Conservation (phyloP, 148 eudicot genomes). For the Diospyros kaki region DNA sequence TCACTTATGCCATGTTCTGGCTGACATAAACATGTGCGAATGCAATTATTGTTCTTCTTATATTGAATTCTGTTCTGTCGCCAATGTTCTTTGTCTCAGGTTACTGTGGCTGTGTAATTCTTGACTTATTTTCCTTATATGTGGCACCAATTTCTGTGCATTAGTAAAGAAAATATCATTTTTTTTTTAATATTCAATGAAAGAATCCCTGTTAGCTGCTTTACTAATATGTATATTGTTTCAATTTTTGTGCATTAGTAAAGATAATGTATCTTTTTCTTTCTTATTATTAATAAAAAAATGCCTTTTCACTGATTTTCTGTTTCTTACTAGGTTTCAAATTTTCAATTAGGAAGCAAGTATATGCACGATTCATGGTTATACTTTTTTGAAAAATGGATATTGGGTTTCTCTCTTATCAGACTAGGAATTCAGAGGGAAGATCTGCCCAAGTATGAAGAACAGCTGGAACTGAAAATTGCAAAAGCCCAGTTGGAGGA, state of each 20-base stretch:
- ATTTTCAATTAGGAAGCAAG: neutral
- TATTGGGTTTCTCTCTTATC: slow-evolving; percentile 3
- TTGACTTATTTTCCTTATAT: neutral
- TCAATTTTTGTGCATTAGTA: neutral
- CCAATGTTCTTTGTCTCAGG: neutral
- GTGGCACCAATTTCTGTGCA: too few species aligned
- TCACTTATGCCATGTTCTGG: neutral
- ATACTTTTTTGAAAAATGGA: neutral
- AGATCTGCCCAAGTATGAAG: slow-evolving; percentile 84
- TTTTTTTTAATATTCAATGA: too few species aligned
- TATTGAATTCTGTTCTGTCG: neutral
- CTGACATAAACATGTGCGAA: neutral
- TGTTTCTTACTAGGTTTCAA: slow-evolving; percentile 11
- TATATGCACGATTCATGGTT: neutral
- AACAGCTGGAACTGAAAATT: slow-evolving; percentile 73
- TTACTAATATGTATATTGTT: neutral
- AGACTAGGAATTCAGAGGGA: slow-evolving; percentile 82
- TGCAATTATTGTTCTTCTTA: neutral
- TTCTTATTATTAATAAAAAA: neutral
- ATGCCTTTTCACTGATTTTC: slow-evolving; percentile 4
- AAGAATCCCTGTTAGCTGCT: too few species aligned
- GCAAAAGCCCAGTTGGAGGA: slow-evolving; percentile 87
- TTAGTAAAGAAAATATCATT: neutral
- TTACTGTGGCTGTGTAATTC: neutral
- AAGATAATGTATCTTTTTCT: too few species aligned